phyloP scores from a whole-genome alignment of 169 alveolate genomes.

The Plasmodium berghei region DNA sequence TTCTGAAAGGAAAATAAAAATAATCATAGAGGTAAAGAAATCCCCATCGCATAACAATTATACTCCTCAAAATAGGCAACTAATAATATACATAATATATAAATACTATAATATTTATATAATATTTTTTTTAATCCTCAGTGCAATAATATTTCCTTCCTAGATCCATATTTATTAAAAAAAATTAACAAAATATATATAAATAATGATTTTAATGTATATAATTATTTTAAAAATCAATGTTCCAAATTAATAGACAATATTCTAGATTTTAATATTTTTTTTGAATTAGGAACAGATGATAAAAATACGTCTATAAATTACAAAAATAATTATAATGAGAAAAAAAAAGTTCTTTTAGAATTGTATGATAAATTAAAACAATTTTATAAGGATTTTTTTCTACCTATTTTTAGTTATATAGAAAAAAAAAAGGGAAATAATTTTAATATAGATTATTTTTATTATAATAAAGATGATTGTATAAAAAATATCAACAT shows the following conservation, averaged over 20 bases:
- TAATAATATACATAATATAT: neutral
- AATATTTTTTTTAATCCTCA: neutral
- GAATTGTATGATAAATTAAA: conserved; percentile 43
- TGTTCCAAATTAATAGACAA: conserved; percentile 26
- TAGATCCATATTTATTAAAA: conserved; percentile 61
- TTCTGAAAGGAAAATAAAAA: conserved; percentile 16
- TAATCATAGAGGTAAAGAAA: conserved; percentile 65
- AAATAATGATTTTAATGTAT: conserved; percentile 36
- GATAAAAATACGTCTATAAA: conserved; percentile 31
- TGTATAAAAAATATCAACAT: conserved; percentile 11
- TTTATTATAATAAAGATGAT: conserved; percentile 26
- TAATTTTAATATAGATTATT: conserved; percentile 17
- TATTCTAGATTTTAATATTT: conserved; percentile 30
- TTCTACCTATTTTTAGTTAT: conserved; percentile 62
- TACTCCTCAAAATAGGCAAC: neutral
- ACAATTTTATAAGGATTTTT: conserved; percentile 48
- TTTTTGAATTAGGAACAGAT: conserved; percentile 21
- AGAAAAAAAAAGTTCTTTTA: conserved; percentile 38
- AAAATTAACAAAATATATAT: conserved; percentile 55
- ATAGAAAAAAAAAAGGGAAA: conserved; percentile 49
- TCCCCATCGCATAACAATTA: too few relatives aligned
- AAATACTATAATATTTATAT: neutral
- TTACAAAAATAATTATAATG: conserved; percentile 32
- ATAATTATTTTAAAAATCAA: conserved; percentile 52
- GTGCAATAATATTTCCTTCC: conserved; percentile 54